These are phyloP conservation scores for Friedmanniomyces simplex DNA, from an alignment of 495 filamentous ascomycete species.

Conservation along the genomic window DNA sequence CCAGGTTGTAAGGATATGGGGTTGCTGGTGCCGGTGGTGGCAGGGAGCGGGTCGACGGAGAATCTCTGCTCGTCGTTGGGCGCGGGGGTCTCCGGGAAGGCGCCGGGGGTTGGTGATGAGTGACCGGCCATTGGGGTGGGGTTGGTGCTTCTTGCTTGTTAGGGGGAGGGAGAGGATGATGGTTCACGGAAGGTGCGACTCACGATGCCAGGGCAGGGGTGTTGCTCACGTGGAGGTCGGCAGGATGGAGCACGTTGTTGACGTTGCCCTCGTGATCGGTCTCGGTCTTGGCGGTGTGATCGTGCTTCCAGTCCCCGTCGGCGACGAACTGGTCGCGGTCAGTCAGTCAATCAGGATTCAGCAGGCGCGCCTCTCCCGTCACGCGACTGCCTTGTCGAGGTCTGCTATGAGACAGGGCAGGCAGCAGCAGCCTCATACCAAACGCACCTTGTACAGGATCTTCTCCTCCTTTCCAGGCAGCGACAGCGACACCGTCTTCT, in stretches of 20 bases:
- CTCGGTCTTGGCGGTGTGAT: slow-evolving; percentile 67
- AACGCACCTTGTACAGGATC: slow-evolving; percentile 42
- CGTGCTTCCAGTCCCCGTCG: slow-evolving; percentile 75
- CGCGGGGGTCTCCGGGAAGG: slow-evolving; percentile 68
- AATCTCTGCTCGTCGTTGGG: slow-evolving; percentile 16
- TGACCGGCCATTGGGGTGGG: slow-evolving; percentile 59
- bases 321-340: slow-evolving; percentile 66
- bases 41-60: slow-evolving; percentile 46
- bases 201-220: slow-evolving; percentile 26
- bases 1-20: slow-evolving; percentile 46
- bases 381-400: background rate
- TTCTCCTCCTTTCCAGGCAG: slow-evolving; percentile 54
- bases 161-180: background rate
- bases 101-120: slow-evolving; percentile 60
- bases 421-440: too few species aligned
- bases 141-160: background rate
- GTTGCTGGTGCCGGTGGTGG: background rate
- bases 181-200: slow-evolving; percentile 49
- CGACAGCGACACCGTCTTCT: slow-evolving; percentile 65
- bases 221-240: slow-evolving; percentile 45
- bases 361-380: background rate
- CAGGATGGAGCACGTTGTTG: slow-evolving; percentile 77
- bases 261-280: slow-evolving; percentile 65
- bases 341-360: too few species aligned
- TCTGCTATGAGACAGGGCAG: too few species aligned